Conservation (phyloP, 768 basidiomycete species). For the Pleurotus djamor region DNA sequence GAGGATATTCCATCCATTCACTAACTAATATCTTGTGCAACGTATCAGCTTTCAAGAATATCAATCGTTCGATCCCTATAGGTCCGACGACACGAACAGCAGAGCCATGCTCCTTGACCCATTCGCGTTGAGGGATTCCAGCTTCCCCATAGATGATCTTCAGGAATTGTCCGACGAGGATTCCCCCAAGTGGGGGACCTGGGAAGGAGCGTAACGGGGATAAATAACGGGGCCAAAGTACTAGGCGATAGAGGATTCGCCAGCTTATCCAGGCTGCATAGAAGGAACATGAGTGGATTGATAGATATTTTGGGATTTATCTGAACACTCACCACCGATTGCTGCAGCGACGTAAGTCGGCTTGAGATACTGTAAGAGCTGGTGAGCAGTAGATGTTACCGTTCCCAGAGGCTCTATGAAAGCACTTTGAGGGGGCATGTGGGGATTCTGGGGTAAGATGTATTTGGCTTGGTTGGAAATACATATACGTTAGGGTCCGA, state of each 20-base stretch:
- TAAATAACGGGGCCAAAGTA: conserved; percentile 30
- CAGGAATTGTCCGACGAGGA: conserved; percentile 34
- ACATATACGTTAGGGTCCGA: background rate
- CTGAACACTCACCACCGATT: background rate
- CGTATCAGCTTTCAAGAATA: conserved; percentile 41
- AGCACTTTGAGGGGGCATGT: background rate
- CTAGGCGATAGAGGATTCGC: conserved; percentile 20
- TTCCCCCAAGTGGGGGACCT: conserved; percentile 30
- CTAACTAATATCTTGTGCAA: conserved; percentile 39
- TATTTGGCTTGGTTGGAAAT: no score
- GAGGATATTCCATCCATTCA: conserved; percentile 46
- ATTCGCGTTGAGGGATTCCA: conserved; percentile 41
- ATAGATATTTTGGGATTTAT: no score
- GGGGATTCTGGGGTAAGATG: background rate
- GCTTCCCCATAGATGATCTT: conserved; percentile 34
- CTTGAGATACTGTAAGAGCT: background rate
- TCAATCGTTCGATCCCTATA: conserved; percentile 41
- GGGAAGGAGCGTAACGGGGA: conserved; percentile 36
- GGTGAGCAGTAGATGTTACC: background rate
- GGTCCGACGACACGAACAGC: conserved; percentile 43
- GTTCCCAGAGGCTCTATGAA: background rate
- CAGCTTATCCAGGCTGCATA: conserved; percentile 1
- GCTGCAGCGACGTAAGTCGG: background rate
- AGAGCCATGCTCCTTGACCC: conserved; percentile 43
- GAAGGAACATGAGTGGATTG: no score